These are phyloP conservation scores for Orbilia oligospora DNA, from an alignment of 2,329 filamentous ascomycete species.

Conservation along the genomic window DNA sequence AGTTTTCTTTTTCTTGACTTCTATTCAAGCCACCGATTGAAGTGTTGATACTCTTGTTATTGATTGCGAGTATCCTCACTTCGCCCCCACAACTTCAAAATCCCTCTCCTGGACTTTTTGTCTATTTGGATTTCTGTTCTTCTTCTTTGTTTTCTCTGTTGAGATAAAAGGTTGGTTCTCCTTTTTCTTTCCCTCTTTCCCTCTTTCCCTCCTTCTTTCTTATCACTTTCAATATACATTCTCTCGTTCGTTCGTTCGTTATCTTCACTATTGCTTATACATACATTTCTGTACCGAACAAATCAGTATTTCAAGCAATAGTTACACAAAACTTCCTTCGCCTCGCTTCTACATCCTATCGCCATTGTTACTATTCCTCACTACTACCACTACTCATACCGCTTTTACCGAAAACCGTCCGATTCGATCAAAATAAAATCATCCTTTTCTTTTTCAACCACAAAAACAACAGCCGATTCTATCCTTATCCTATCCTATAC, in stretches of 20 bases:
- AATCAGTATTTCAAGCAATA: neutral
- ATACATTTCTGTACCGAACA: neutral
- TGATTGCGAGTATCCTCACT: neutral
- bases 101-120: neutral
- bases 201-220: neutral
- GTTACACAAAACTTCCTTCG: neutral
- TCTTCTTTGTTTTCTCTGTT: neutral
- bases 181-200: neutral
- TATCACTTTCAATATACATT: neutral
- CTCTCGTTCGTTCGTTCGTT: neutral
- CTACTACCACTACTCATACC: too few relatives aligned
- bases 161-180: conserved; percentile 1
- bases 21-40: neutral
- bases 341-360: neutral
- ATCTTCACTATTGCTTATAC: neutral
- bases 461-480: too few relatives aligned
- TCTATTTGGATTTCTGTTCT: neutral
- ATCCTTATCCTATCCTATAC: too few relatives aligned
- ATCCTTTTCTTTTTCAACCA: too few relatives aligned
- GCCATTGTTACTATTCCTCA: too few relatives aligned
- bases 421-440: too few relatives aligned
- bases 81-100: neutral
- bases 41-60: neutral
- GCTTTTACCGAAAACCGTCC: too few relatives aligned
- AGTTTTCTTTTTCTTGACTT: neutral